These are phyloP conservation scores for Hanseniaspora singularis DNA, from an alignment of 805 yeast genomes.

Conservation along the genomic window DNA sequence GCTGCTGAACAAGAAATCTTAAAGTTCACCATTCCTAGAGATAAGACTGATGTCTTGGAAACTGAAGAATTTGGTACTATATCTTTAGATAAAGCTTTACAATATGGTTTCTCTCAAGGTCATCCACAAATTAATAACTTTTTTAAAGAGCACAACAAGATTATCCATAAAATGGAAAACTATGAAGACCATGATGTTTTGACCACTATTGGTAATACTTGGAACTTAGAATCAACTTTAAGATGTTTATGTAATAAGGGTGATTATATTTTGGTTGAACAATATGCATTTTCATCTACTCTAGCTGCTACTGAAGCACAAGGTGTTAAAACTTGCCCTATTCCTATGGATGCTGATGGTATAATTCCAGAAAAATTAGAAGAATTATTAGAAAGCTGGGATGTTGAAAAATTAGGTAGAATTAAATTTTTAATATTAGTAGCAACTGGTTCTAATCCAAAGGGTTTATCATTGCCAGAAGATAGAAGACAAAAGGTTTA, in stretches of 20 bases:
- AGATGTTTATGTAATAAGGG: constrained; percentile 68
- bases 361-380: constrained; percentile 62
- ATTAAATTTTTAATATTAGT: constrained; percentile 85
- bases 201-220: constrained; percentile 76
- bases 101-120: constrained; percentile 82
- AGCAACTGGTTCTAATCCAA: constrained; percentile 96
- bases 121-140: constrained; percentile 57
- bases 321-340: constrained; percentile 57
- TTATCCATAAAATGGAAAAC: constrained; percentile 32
- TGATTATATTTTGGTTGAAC: constrained; percentile 75
- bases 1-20: constrained; percentile 28
- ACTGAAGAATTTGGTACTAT: constrained; percentile 43
- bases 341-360: constrained; percentile 69
- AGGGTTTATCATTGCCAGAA: constrained; percentile 69
- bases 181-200: constrained; percentile 64
- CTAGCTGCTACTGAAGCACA: constrained; percentile 68
- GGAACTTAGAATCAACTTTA: constrained; percentile 71
- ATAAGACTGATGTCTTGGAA: constrained; percentile 27
- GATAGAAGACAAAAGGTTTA: constrained; percentile 73
- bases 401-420: constrained; percentile 43
- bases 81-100: constrained; percentile 75
- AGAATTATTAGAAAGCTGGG: constrained; percentile 55
- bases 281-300: constrained; percentile 72
- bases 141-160: constrained; percentile 61
- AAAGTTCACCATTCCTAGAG: constrained; percentile 21